These are phyloP conservation scores for Westerdykella sp. DNA, from an alignment of 2,329 filamentous ascomycete genomes.

Conservation along the genomic window DNA sequence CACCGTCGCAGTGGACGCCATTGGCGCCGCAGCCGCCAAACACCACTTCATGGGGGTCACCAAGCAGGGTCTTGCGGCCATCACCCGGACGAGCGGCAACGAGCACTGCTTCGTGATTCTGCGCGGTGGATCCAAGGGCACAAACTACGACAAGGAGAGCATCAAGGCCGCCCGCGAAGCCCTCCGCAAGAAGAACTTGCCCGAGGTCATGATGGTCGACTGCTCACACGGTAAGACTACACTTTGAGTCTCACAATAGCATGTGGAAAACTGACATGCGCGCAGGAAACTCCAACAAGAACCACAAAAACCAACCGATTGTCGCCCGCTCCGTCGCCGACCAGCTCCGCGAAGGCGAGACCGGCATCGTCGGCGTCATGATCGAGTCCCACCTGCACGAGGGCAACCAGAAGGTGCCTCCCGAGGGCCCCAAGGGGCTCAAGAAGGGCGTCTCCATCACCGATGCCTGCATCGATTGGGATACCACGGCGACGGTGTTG, in stretches of 20 bases:
- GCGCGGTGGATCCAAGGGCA: constrained; percentile 81
- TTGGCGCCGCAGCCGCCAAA: constrained; percentile 69
- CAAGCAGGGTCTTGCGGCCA: constrained; percentile 92
- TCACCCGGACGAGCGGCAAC: constrained; percentile 88
- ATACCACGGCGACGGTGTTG: constrained; percentile 71
- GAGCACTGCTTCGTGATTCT: constrained; percentile 97
- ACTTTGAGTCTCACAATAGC: neutral
- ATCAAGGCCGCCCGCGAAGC: constrained; percentile 74
- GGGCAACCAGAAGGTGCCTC: constrained; percentile 68
- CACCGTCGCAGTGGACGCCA: constrained; percentile 88
- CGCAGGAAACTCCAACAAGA: constrained; percentile 88
- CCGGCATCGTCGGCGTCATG: constrained; percentile 91
- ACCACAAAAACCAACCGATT: constrained; percentile 95
- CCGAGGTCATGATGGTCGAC: constrained; percentile 92
- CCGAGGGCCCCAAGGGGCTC: constrained; percentile 69
- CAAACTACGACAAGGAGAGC: constrained; percentile 86
- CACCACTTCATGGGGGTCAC: constrained; percentile 99
- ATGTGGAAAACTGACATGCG: constrained; percentile 8
- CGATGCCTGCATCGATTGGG: constrained; percentile 94
- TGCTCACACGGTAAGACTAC: constrained; percentile 79
- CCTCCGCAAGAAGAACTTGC: constrained; percentile 74
- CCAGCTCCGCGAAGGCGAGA: constrained; percentile 82
- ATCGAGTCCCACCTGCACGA: constrained; percentile 98
- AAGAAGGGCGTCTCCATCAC: constrained; percentile 93
- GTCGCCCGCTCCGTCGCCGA: constrained; percentile 77